Base-by-base conservation (phyloP, 2,329 filamentous ascomycete species). In the Alternaria incomplexa region DNA sequence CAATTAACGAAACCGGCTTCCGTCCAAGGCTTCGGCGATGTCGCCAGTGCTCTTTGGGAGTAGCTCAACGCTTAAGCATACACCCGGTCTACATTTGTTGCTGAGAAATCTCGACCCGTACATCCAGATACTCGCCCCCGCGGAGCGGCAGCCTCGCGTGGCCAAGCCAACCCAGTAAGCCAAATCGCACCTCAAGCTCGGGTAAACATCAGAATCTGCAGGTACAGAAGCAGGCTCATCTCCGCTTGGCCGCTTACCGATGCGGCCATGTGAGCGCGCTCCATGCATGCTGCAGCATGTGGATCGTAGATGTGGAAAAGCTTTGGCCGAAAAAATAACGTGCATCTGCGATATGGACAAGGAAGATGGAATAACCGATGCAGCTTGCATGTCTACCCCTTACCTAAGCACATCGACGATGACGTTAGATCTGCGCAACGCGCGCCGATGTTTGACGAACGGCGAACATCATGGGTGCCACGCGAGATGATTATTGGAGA, bases 81-180 rank as follows among this genome's bases (percentile, higher is more conserved):
- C 56, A 55, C 20, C 56, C 20, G 44, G 20, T 50, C 44, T 50
- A 50, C 26, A 11, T 55, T 60, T 25, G 4, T 22, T 67, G 65
- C 59, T 65, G 65, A 67, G 56, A 57, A 67, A 65, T 63, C 36
- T 17, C 15, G 36, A 40, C 36, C 36, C 0, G 36, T 40, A 40
- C 36, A 40, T 17, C 36, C 36, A 45, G 56, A 43, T 54, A 44
- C 26, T 52, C 32, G 28, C 25, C 54, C 65, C 65, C 62, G 65
- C 65, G 65, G 65, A 63, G 51, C 43, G 15, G 6, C 23, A 53
- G 26, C 23, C 53, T 63, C 45, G 53, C 60, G 60, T 56, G 46
- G 48, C 20, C 20, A 20, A 0, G 1, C 40, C 20, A 23, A 43
- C n/a, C 53, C 32, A 36, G 40, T 26, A 22, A 57, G 40, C 45